A percentile compares a stretch with the other conserved stretches of the same genome.
Conservation (phyloP, 495 filamentous ascomycete species). For the Penicillium salamii region DNA sequence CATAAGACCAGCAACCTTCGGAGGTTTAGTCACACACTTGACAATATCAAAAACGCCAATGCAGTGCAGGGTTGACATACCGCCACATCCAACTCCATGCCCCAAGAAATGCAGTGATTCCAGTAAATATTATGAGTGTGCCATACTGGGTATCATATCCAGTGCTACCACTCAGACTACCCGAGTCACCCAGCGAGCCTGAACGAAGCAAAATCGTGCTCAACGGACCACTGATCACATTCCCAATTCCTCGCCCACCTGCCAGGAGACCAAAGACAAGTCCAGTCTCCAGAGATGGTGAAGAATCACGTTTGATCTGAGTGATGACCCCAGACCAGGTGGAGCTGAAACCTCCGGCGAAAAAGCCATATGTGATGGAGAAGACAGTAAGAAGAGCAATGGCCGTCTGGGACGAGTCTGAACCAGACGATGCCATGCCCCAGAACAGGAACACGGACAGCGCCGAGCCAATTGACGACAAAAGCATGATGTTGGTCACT, state of each 20-base stretch:
- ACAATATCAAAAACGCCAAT: slow-evolving; percentile 7
- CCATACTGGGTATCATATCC: slow-evolving; percentile 43
- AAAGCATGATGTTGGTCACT: slow-evolving; percentile 57
- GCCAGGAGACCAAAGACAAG: slow-evolving; percentile 63
- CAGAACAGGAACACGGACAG: slow-evolving; percentile 64
- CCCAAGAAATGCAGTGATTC: slow-evolving; percentile 36
- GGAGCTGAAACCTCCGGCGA: slow-evolving; percentile 59
- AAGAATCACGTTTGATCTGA: slow-evolving; percentile 45
- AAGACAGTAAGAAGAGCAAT: slow-evolving; percentile 62
- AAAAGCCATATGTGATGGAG: slow-evolving; percentile 65
- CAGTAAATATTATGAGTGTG: slow-evolving; percentile 46
- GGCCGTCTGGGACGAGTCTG: slow-evolving; percentile 31
- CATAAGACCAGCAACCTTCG: too few species aligned
- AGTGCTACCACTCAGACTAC: slow-evolving; percentile 12
- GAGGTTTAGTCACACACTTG: too few species aligned
- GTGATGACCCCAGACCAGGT: slow-evolving; percentile 63
- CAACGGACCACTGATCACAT: slow-evolving; percentile 58
- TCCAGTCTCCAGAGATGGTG: slow-evolving; percentile 49
- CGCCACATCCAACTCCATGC: slow-evolving; percentile 39
- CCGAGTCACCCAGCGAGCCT: slow-evolving; percentile 21
- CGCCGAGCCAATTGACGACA: slow-evolving; percentile 57
- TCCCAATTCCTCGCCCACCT: slow-evolving; percentile 64
- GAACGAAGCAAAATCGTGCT: slow-evolving; percentile 52
- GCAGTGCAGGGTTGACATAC: slow-evolving; percentile 15
- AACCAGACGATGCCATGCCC: slow-evolving; percentile 47